These are phyloP conservation scores for Phytophthora tubulina DNA, from an alignment of 352 stramenopile species.

Conservation along the genomic window DNA sequence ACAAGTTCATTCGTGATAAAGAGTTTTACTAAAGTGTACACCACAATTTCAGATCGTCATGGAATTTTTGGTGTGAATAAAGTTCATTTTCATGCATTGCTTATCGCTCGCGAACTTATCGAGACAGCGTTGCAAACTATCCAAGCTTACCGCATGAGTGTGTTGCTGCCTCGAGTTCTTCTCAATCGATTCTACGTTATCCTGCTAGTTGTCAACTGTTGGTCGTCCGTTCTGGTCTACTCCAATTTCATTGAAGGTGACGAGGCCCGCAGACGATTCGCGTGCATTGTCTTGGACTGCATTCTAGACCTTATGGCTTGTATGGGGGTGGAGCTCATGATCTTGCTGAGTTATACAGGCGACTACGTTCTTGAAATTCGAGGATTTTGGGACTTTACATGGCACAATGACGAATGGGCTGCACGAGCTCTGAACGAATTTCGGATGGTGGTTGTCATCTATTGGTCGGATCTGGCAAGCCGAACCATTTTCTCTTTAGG, in stretches of 20 bases:
- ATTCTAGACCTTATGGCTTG: constrained; percentile 24
- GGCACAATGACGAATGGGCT: constrained; percentile 37
- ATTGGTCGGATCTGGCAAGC: constrained; percentile 35
- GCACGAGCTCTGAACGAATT: constrained; percentile 35
- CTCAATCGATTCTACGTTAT: constrained; percentile 45
- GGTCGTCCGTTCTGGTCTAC: constrained; percentile 21
- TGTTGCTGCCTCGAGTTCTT: constrained; percentile 20
- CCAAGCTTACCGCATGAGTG: constrained; percentile 40
- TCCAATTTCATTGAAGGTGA: constrained; percentile 7
- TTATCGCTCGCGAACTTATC: constrained; percentile 25
- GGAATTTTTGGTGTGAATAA: constrained; percentile 31
- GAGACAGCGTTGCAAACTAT: constrained; percentile 33
- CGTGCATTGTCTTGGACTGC: constrained; percentile 6
- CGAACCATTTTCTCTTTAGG: constrained; percentile 31
- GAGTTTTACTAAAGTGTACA: constrained; percentile 1
- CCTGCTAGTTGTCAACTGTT: constrained; percentile 38
- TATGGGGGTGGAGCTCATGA: constrained; percentile 24
- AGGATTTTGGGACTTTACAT: constrained; percentile 12
- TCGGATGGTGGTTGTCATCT: constrained; percentile 36
- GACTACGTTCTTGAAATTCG: constrained; percentile 3
- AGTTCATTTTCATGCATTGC: constrained; percentile 28
- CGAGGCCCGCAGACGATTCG: constrained; percentile 20
- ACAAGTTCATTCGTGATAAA: not conserved
- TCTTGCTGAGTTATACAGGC: constrained; percentile 24
- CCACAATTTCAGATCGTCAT: not conserved